A percentile compares a stretch with the other conserved stretches of the same genome.
phyloP scores from a whole-genome alignment of 176 grass and related monocot genomes.

The Oryza glumipatula region DNA sequence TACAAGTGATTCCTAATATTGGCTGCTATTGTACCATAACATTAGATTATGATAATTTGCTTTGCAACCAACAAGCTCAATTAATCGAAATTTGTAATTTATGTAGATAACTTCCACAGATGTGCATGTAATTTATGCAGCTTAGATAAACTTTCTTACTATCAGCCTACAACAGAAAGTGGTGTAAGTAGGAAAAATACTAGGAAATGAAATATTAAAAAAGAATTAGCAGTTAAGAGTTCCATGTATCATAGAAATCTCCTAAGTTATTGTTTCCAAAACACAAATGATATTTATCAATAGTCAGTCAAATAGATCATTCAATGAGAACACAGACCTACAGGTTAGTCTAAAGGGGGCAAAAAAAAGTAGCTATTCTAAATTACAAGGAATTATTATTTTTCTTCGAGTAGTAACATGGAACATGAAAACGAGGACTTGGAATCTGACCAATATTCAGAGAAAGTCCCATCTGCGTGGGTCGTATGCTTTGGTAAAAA shows the following conservation, averaged over 20 bases:
- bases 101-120: background rate
- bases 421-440: slow-evolving; percentile 12
- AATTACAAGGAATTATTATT: background rate
- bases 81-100: background rate
- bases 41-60: background rate
- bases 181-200: background rate
- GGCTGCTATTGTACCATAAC: background rate
- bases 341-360: background rate
- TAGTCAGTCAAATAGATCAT: background rate
- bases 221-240: background rate
- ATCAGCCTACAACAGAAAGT: background rate
- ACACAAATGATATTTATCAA: slow-evolving; percentile 2
- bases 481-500: slow-evolving; percentile 78
- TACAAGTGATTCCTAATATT: background rate
- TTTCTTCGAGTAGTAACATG: background rate
- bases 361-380: background rate
- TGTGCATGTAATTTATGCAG: slow-evolving; percentile 9
- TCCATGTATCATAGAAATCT: background rate
- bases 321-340: background rate
- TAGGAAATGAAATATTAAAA: background rate
- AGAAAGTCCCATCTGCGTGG: slow-evolving; percentile 75
- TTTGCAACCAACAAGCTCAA: background rate
- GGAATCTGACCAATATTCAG: slow-evolving; percentile 65
- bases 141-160: background rate
- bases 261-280: slow-evolving; percentile 7